phyloP scores from a whole-genome alignment of 352 stramenopile species.

The Pythium aphanidermatum region DNA sequence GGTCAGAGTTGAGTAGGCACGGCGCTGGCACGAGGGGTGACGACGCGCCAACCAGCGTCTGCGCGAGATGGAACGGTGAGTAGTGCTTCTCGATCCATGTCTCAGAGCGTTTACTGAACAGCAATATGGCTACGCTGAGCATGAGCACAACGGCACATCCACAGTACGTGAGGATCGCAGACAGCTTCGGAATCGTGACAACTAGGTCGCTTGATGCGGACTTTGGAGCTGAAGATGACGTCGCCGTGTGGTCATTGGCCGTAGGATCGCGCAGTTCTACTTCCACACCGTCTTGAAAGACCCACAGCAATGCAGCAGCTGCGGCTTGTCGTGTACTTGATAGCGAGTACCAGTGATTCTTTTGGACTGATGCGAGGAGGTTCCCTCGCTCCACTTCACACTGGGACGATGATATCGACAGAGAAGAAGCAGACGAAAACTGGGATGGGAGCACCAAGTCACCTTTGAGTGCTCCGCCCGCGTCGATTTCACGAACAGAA shows the following conservation, averaged over 20 bases:
- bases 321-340: conserved; percentile 1
- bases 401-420: background rate
- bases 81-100: conserved; percentile 20
- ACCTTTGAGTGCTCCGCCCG: conserved; percentile 6
- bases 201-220: background rate
- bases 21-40: conserved; percentile 11
- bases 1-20: conserved; percentile 13
- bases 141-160: conserved; percentile 15
- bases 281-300: conserved; percentile 18
- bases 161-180: conserved; percentile 14
- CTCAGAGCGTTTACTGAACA: conserved; percentile 22
- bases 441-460: conserved; percentile 12
- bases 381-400: conserved; percentile 18
- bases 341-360: conserved; percentile 16
- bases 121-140: conserved; percentile 14
- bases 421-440: background rate
- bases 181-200: conserved; percentile 8
- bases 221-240: background rate
- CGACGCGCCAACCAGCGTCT: conserved; percentile 12
- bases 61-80: conserved; percentile 18
- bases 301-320: conserved; percentile 11
- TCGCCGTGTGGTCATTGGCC: background rate
- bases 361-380: conserved; percentile 11
- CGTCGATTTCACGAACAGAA: conserved; percentile 10
- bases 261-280: too few relatives aligned